Percentiles rank a stretch among this genome's conserved stretches.
These are phyloP conservation scores for Bauhinia variegata DNA, from an alignment of 306 rosid species.

Conservation along the genomic window DNA sequence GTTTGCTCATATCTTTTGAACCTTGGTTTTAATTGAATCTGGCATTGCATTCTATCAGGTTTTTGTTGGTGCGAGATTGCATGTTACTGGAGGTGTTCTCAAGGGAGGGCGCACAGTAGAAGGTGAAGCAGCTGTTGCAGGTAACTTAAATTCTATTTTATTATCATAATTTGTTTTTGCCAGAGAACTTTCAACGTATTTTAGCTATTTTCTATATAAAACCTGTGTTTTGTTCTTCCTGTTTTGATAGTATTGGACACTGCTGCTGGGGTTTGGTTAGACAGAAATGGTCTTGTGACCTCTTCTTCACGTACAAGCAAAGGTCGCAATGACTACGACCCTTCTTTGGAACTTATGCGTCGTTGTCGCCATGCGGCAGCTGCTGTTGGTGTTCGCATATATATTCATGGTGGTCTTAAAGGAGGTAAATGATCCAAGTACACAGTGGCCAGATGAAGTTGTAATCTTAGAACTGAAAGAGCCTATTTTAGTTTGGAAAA, in stretches of 20 bases:
- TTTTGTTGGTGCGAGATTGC: slow-evolving; percentile 97
- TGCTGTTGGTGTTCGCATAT: slow-evolving; percentile 80
- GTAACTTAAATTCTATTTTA: slow-evolving; percentile 47
- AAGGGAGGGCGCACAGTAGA: slow-evolving; percentile 95
- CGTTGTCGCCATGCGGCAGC: slow-evolving; percentile 99
- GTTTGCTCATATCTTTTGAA: slow-evolving; percentile 20
- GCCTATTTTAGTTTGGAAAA: slow-evolving; percentile 21
- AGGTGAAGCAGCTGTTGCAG: slow-evolving; percentile 95
- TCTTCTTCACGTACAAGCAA: slow-evolving; percentile 75
- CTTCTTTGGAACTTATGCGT: slow-evolving; percentile 90
- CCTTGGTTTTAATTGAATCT: slow-evolving; percentile 25
- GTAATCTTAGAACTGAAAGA: slow-evolving; percentile 23
- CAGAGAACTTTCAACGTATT: slow-evolving; percentile 9
- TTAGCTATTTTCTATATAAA: slow-evolving; percentile 16
- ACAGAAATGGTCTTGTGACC: slow-evolving; percentile 90
- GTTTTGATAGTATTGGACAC: slow-evolving; percentile 86
- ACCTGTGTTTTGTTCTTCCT: slow-evolving; percentile 2
- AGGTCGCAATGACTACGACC: slow-evolving; percentile 74
- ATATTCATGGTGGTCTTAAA: slow-evolving; percentile 88
- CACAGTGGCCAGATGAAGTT: slow-evolving; percentile 24
- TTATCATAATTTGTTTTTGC: slow-evolving; percentile 14
- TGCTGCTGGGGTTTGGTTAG: slow-evolving; percentile 99
- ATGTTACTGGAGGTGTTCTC: slow-evolving; percentile 96
- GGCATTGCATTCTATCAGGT: slow-evolving; percentile 60
- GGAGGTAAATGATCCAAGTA: slow-evolving; percentile 66